Base-by-base conservation (phyloP, 2,329 filamentous ascomycete species). In the Aspergillus oerlinghausenensis region DNA sequence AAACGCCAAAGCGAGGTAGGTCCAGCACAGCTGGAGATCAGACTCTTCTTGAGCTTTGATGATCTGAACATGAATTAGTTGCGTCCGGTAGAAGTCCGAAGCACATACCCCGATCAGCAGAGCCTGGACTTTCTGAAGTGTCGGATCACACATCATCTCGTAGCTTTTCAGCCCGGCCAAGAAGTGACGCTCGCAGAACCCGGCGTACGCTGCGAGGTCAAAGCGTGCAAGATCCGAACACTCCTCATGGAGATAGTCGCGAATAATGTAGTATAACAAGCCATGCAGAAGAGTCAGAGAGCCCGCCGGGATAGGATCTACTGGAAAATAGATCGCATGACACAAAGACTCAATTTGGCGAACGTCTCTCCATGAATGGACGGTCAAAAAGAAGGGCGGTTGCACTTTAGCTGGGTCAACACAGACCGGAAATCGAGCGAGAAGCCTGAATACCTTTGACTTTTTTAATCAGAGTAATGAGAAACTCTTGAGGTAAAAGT, bases 1-100 rank as follows among this genome's bases (percentile, higher is more conserved):
- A 49, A 64, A 66, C 1, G 65, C 66, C 17, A 66, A 43, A 0
- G 65, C 64, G 8, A 65, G 55, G 47, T 64, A 67, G 2, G 65
- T 64, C 66, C 66, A 68, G 40, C 64, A 62, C 3, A 63, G 60
- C 45, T 66, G 63, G 21, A 65, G 56, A 23, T 67, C 61, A 11
- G 59, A 66, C 52, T 66, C 66, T 57, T 68, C 66, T 53, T 67
- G 66, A 0, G 66, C 61, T 62, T 66, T 65, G 49, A 61, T 60
- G 19, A 64, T 57, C 65, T 67, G 32, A 35, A 42, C 19, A 8
- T 7, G 3, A 0, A 26, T 63, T 42, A 64, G 59, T 14, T 10
- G 10, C 8, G n/a, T 9, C 5, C 10, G n/a, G 14, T 17, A 7
- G 21, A 14, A n/a, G 1, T 8, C 14, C 29, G 0, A 38, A 21